These are phyloP conservation scores for Silene noctiflora DNA, from an alignment of 179 eudicot species.

Conservation along the genomic window DNA sequence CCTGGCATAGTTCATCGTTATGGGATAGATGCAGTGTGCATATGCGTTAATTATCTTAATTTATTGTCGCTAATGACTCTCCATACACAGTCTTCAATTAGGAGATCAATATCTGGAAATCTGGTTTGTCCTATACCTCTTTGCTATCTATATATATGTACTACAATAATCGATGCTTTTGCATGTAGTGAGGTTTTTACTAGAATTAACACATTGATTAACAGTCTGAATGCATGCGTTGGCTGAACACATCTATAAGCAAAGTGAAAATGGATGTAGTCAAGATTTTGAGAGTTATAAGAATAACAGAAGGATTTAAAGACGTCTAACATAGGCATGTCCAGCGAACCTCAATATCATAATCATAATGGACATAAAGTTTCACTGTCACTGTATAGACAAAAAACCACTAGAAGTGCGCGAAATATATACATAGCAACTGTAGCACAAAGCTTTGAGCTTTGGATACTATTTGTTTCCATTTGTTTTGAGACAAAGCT, in stretches of 20 bases:
- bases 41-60: background rate
- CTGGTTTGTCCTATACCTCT: background rate
- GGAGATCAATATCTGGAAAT: background rate
- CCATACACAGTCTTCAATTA: background rate
- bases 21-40: conserved; percentile 4
- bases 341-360: background rate
- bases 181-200: background rate
- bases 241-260: background rate
- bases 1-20: background rate
- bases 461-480: background rate
- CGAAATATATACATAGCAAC: background rate
- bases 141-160: background rate
- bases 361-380: background rate
- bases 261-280: background rate
- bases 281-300: background rate
- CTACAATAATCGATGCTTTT: background rate
- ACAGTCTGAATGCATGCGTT: background rate
- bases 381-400: background rate
- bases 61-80: background rate
- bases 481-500: conserved; percentile 6
- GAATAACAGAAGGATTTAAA: background rate
- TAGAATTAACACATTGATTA: background rate
- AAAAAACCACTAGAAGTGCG: background rate
- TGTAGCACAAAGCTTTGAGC: background rate
- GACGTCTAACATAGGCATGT: background rate